These are phyloP conservation scores for Infundibulicybe gibba DNA, from an alignment of 768 basidiomycete species.

Conservation along the genomic window DNA sequence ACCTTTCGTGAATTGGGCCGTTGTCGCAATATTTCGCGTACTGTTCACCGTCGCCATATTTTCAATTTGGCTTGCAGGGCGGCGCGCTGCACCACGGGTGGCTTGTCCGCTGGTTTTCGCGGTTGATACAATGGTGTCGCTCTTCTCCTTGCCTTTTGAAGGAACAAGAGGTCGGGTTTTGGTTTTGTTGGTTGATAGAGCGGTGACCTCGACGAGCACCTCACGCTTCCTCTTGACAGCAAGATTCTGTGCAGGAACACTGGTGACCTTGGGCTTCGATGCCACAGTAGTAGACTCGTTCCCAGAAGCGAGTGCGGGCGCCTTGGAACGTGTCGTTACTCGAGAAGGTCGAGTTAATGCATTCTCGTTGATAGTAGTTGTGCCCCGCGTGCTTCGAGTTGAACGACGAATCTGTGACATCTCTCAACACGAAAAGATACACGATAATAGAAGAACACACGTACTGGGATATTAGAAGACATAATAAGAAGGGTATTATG, in stretches of 20 bases:
- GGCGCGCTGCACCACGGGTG: neutral
- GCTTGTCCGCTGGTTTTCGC: conserved; percentile 17
- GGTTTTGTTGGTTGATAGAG: conserved; percentile 29
- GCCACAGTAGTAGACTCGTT: conserved; percentile 34
- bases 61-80: neutral
- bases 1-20: neutral
- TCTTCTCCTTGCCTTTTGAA: conserved; percentile 45
- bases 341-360: conserved; percentile 58
- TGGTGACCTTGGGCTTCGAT: conserved; percentile 31
- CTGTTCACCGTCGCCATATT: neutral
- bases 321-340: conserved; percentile 54
- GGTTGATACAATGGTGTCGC: conserved; percentile 12
- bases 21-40: neutral
- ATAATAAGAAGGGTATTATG: neutral
- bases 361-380: conserved; percentile 66
- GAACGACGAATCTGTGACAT: conserved; percentile 57
- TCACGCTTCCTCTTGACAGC: conserved; percentile 73
- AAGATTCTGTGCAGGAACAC: conserved; percentile 30
- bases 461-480: conserved; percentile 30
- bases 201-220: conserved; percentile 68
- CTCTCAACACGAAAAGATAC: neutral
- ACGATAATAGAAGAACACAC: conserved; percentile 5
- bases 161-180: conserved; percentile 11
- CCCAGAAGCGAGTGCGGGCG: conserved; percentile 34
- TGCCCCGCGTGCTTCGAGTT: conserved; percentile 49